Evolutionary conservation across 164 flowering plant species (phyloP), one percentile per base, ranked within the genome.

Genomic region (Vitis rotundifolia): DNA sequence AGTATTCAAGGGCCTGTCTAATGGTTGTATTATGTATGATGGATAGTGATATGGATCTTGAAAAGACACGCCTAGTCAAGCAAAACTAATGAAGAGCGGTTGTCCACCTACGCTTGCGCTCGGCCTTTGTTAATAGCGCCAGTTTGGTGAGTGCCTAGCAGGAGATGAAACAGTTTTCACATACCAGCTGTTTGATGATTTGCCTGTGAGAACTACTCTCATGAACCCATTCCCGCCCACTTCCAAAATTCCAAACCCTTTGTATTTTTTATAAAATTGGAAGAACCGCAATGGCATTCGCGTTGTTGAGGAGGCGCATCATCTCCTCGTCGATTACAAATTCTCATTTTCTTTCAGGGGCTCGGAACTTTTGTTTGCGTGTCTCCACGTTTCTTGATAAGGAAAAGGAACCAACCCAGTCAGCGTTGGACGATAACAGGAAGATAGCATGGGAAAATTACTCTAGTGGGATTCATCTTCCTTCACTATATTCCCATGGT

Each of bases 401-500:
- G 3, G 71, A 68, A 53, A 49, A 61, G 48, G 76, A 67, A 31
- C 44, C 57, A 4, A 54, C 73, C 19, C 71, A 28, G 26, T n/a
- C 49, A 9, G 57, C 15, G 37, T 29, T 52, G 54, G 18, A 11
- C 56, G 48, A 58, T 11, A 11, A 59, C 26, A 22, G 60, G 22
- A 75, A 72, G 68, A 18, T 14, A 59, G 50, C 22, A 8, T 5
- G 0, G 37, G 12, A 59, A 15, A 65, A 63, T 44, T 44, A 49
- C 73, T 67, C 73, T 31, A 66, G n/a, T 59, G 49, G 56, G 18
- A 58, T 70, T 53, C 74, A 63, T 65, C 73, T 83, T 29, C 80
- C 88, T 47, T 82, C 90, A 2, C 74, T 86, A 63, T 74, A 80
- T 61, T 29, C 72, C 18, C 49, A 68, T 48, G 56, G n/a, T 5